Base-by-base conservation (phyloP, 768 basidiomycete species). In the Stropharia rugosoannulata region DNA sequence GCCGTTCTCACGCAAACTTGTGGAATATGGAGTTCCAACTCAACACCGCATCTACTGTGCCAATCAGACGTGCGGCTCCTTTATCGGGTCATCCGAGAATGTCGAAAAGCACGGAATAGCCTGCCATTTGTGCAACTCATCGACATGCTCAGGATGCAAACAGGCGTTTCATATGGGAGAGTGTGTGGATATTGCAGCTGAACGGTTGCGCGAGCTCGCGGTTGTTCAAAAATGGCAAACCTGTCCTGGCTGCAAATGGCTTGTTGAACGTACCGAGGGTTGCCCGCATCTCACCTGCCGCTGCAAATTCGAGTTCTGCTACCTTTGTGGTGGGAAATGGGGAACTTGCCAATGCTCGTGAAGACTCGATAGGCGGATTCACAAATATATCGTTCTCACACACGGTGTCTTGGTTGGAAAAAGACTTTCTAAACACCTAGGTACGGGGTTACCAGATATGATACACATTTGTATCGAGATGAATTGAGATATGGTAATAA, bases 241-340 rank as follows among this genome's bases (percentile, higher is more conserved):
- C 0, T 87, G 86, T 62, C 85, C 86, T 0, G 73, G 74, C 3
- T 87, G 86, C 62, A 60, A 72, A 8, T 69, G 74, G n/a, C 74
- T 87, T 39, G 74, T 87, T 41, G 86, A 87, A 57, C 74, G 84
- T 16, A 61, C 70, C 11, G 63, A 71, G 9, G 86, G 85, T 0
- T 87, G 86, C 56, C 82, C 78, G 63, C 85, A 87, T 44, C 86
- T 87, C 70, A 83, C 77, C 16, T 87, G 85, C 56, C 73, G 75
- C 16, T 85, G 84, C 61, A 66, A 72, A 5, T 69, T 72, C 0
- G 64, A 87, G 61, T 87, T 87, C 65, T 87, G 86, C 62, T 87
- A 89, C 62, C 47, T 83, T 11, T 89, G 88, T 61, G 80, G 80
- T 0, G 75, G 64, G 29, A 70, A 55, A 9, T 89, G 87, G 87